Conservation (phyloP, 2,329 filamentous ascomycete species). For the Lasiodiplodia theobromae region DNA sequence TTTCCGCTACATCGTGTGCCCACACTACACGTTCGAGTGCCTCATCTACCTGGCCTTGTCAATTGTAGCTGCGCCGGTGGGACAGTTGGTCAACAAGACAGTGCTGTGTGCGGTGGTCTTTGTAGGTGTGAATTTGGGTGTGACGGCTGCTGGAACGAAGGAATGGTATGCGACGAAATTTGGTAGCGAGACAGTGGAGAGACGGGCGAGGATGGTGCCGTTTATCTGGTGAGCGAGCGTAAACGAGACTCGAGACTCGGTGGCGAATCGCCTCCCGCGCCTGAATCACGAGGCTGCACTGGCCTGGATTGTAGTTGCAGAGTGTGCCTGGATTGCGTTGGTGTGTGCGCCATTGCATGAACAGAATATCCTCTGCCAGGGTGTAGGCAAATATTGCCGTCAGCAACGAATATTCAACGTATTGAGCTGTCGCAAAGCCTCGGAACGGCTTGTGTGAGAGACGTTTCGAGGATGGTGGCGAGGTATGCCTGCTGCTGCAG, state of each 20-base stretch:
- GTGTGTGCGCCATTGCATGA: neutral
- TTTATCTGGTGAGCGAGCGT: conserved; percentile 52
- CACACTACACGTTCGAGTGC: conserved; percentile 92
- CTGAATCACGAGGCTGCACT: neutral
- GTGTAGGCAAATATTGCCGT: neutral
- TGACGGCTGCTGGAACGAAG: conserved; percentile 80
- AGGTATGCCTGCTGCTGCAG: conserved; percentile 12
- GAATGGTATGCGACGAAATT: conserved; percentile 82
- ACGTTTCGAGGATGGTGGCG: conserved; percentile 11
- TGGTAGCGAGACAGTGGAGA: conserved; percentile 67
- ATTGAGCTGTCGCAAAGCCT: conserved; percentile 19
- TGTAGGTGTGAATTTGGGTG: conserved; percentile 78
- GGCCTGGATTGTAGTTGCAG: neutral
- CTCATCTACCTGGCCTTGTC: conserved; percentile 82
- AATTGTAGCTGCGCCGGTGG: conserved; percentile 73
- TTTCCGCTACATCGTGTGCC: conserved; percentile 78
- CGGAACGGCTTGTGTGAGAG: conserved; percentile 13
- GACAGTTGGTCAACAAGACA: conserved; percentile 73
- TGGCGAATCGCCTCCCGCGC: neutral
- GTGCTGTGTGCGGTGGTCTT: conserved; percentile 74
- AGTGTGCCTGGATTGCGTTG: neutral
- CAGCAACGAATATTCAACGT: conserved; percentile 4
- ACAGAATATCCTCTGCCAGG: neutral
- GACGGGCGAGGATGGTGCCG: conserved; percentile 80
- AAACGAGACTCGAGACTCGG: neutral